These are phyloP conservation scores for Kodamaea nitidulidarum DNA, from an alignment of 805 yeast species.

Conservation along the genomic window DNA sequence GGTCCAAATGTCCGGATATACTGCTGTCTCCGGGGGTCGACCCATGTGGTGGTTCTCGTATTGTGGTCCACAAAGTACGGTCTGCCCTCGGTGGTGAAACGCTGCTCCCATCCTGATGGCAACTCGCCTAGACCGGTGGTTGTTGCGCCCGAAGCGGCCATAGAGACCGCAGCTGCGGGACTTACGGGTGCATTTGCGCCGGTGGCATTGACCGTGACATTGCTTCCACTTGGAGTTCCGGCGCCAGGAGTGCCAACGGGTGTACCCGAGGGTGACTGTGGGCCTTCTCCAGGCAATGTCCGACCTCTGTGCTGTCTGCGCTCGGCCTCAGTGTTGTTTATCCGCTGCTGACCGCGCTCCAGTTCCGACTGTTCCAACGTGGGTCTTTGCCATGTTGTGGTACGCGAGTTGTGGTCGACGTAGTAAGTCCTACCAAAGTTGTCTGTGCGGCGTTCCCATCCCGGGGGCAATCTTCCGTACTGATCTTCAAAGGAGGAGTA, in stretches of 20 bases:
- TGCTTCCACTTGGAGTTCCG: conserved; percentile 38
- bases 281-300: conserved; percentile 69
- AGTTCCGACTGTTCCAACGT: conserved; percentile 74
- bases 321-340: conserved; percentile 75
- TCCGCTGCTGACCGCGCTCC: conserved; percentile 61
- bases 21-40: conserved; percentile 98
- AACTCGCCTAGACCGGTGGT: conserved; percentile 95
- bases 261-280: conserved; percentile 38
- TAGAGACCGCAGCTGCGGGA: conserved; percentile 62
- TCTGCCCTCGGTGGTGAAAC: conserved; percentile 96
- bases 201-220: conserved; percentile 43
- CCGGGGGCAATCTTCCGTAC: conserved; percentile 92
- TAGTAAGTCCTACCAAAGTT: conserved; percentile 96
- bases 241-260: conserved; percentile 33
- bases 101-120: conserved; percentile 99
- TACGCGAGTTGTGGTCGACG: conserved; percentile 95
- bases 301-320: conserved; percentile 88
- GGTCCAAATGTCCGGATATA: conserved; percentile 93
- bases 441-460: conserved; percentile 99
- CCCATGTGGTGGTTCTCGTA: conserved; percentile 99
- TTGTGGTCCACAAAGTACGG: conserved; percentile 98
- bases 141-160: conserved; percentile 80
- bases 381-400: conserved; percentile 99
- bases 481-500: conserved; percentile 96
- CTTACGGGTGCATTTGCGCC: conserved; percentile 51